Percentiles rank a stretch among this genome's conserved stretches.
phyloP scores from a whole-genome alignment of 2,329 filamentous ascomycete species.

The Dendrostoma leiphaemia region DNA sequence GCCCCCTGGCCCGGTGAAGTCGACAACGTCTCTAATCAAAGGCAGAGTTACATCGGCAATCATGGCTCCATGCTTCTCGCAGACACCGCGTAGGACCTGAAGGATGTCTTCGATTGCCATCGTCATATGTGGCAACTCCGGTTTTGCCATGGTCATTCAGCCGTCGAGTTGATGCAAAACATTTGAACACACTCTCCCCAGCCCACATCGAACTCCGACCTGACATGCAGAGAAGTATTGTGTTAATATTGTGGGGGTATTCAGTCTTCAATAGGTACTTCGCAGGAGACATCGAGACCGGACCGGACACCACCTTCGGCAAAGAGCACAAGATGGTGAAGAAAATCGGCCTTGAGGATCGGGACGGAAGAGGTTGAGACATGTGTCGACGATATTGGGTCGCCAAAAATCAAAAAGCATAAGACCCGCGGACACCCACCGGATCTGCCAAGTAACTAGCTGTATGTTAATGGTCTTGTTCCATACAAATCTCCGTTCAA shows the following conservation, averaged over 20 bases:
- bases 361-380: not conserved
- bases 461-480: not conserved
- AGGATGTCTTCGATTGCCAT: constrained; percentile 22
- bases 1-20: constrained; percentile 16
- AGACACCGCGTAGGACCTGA: constrained; percentile 4
- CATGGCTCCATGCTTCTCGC: constrained; percentile 8
- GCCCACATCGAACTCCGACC: constrained; percentile 12
- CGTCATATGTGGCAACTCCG: constrained; percentile 20
- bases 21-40: constrained; percentile 16
- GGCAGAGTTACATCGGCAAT: not conserved
- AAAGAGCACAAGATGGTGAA: constrained; percentile 19
- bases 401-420: too few species aligned
- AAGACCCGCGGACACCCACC: not conserved
- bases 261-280: constrained; percentile 4
- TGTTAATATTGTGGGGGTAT: not conserved
- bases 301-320: constrained; percentile 20
- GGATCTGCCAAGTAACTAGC: not conserved
- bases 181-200: constrained; percentile 20
- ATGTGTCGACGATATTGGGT: not conserved
- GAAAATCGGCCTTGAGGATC: constrained; percentile 13
- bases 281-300: constrained; percentile 18
- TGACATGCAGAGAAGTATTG: not conserved
- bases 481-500: not conserved
- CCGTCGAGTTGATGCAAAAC: constrained; percentile 22
- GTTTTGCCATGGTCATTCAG: constrained; percentile 23